Evolutionary conservation across 2,329 filamentous ascomycete genomes (phyloP), one percentile per base, ranked within the genome.

Genomic region (Colletotrichum somersetense): DNA sequence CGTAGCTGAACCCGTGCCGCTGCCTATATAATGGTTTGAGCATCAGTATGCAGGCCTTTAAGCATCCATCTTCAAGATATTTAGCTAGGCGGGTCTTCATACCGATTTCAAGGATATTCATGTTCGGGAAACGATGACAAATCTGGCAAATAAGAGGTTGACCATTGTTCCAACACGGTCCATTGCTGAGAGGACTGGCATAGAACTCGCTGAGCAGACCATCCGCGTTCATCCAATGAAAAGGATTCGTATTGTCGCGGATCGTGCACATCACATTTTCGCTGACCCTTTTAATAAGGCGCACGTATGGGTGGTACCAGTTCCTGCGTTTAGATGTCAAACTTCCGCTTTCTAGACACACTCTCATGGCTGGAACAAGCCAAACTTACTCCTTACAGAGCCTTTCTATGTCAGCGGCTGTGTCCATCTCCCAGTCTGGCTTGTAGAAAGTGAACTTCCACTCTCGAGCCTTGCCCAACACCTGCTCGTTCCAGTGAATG

Each of bases 21-120:
- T 52, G 14, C 67, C 67, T 69, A 3, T 18, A 23, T 1, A 14
- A 23, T 50, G n/a, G 46, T 23, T 50, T 26, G 20, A 42, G n/a
- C 14, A n/a, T 58, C n/a, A 66, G 44, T 50, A 10, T 30, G 3
- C 6, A 26, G 5, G 8, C 11, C 0, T 23, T 50, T 23, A 10
- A 50, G 14, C 1, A 8, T 26, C 5, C 8, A 14, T 26, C 2
- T 26, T 5, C 11, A 50, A 50, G 14, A n/a, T 35, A 40, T n/a
- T n/a, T n/a, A 30, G 0, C n/a, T 11, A 59, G 5, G 23, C 2
- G 11, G 6, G 7, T 16, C 40, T 16, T 16, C 61, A 30, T n/a
- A 53, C 61, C 61, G 18, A 84, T 76, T 63, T 79, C 78, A 1
- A 85, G 76, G 30, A 75, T 59, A 40, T 71, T 56, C 72, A 75